A percentile compares a stretch with the other conserved stretches of the same genome.
These are phyloP conservation scores for Citrus glauca DNA, from an alignment of 345 rosid species.

Conservation along the genomic window DNA sequence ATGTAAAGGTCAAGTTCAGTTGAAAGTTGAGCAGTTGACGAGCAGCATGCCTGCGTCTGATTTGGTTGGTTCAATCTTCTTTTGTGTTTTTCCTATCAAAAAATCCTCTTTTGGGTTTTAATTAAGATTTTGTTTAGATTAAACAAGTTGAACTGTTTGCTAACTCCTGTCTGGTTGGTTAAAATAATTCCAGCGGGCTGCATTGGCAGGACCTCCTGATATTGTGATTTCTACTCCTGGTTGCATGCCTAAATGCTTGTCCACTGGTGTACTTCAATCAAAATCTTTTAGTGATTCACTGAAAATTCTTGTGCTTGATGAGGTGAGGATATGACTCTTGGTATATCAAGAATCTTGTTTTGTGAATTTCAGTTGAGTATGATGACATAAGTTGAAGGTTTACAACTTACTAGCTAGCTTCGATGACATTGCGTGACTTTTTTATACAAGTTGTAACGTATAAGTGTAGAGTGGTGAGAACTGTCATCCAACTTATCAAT, in stretches of 20 bases:
- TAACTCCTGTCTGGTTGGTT: not conserved
- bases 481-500: not conserved
- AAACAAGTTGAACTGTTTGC: not conserved
- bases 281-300: conserved; percentile 57
- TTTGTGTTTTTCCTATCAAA: not conserved
- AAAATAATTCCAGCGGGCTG: conserved; percentile 52
- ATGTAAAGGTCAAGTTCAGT: conserved; percentile 75
- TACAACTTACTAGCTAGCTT: not conserved
- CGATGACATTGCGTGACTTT: not conserved
- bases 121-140: not conserved
- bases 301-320: conserved; percentile 83
- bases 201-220: conserved; percentile 71
- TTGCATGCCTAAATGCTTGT: conserved; percentile 76
- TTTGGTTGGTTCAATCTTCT: conserved; percentile 46
- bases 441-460: not conserved
- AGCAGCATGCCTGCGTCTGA: conserved; percentile 70
- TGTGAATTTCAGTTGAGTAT: not conserved
- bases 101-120: not conserved
- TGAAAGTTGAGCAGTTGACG: conserved; percentile 67
- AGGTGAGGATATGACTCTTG: conserved; percentile 45
- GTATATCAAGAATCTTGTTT: not conserved
- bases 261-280: conserved; percentile 61
- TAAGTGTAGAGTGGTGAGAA: not conserved
- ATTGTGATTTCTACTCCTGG: conserved; percentile 80
- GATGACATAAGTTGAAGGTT: not conserved